Evolutionary conservation across 2,329 filamentous ascomycete species (phyloP), one percentile per base, ranked within the genome.

Genomic region (Cephalotrichum gorgonifer): DNA sequence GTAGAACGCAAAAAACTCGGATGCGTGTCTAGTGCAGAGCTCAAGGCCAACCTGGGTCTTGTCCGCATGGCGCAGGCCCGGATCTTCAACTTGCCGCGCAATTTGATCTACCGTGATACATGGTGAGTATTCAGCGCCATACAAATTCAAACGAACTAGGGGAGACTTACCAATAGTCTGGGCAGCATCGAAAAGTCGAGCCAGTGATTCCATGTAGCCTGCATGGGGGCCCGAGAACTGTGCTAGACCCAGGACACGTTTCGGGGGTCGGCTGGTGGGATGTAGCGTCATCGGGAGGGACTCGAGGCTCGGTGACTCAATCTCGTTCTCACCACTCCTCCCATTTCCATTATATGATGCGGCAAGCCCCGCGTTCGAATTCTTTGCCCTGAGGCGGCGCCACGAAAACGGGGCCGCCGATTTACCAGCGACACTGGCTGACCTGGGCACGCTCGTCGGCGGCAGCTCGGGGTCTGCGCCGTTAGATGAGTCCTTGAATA

Each of bases 1-100:
- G 64, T 93, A 97, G 66, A 98, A 96, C 15, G 85, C 90, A 64
- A 98, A 98, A 67, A 98, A 98, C 66, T 98, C 93, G 30, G 91
- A 88, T 7, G 91, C 93, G 64, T 96, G 91, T 38, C 91, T 81
- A 31, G 89, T 89, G 62, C 88, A 93, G 38, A 98, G 77, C 67
- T 98, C 93, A 30, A 98, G 78, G 9, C 93, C 93, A 48, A 98
- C 90, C 62, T 96, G 90, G 8, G 93, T 97, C 59, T 88, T 89
- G 57, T 90, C 91, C 17, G 88, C 89, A 66, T 93, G 88, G 57
- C 87, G 86, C 49, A 97, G 77, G 9, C 91, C 91, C 6, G 91
- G 91, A 61, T 97, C 91, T 62, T 96, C 91, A 43, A 96, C 89
- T 71, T 96, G 91, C 55, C 91, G 86, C 48, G 90, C 88, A 64